Conservation (phyloP, 345 rosid genomes). For the Aquilaria yunnanensis region DNA sequence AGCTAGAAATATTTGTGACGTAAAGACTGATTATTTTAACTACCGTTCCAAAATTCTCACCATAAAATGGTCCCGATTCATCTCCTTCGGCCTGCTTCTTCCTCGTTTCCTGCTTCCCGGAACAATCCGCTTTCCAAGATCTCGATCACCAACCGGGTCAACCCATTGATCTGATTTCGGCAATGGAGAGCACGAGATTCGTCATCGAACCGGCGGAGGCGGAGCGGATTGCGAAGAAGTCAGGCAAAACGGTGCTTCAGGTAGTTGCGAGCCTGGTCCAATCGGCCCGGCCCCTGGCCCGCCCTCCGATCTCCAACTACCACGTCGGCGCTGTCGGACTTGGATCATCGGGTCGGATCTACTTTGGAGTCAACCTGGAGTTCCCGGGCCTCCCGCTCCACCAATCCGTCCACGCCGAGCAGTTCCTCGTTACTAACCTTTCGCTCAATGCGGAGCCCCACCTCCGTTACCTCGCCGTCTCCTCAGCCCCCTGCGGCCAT, state of each 20-base stretch:
- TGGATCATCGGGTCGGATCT: constrained; percentile 87
- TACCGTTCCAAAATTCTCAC: background rate
- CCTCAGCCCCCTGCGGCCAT: constrained; percentile 97
- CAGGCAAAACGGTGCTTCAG: constrained; percentile 40
- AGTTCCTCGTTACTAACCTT: constrained; percentile 87
- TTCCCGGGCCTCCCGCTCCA: constrained; percentile 92
- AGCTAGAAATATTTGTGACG: too few species aligned
- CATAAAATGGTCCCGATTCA: constrained; percentile 1
- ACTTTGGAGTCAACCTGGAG: constrained; percentile 78
- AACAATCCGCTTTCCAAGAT: background rate
- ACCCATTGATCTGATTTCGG: constrained; percentile 6
- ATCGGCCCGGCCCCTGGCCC: constrained; percentile 58
- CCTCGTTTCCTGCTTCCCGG: background rate
- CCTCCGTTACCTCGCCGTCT: constrained; percentile 63
- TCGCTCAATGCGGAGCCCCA: constrained; percentile 51
- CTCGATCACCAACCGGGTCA: constrained; percentile 17
- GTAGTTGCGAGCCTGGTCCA: constrained; percentile 69
- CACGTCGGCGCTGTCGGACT: constrained; percentile 78
- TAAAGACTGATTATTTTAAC: too few species aligned
- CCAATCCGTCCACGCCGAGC: constrained; percentile 94
- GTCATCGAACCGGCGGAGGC: constrained; percentile 64
- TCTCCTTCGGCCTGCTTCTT: background rate
- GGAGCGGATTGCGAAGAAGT: constrained; percentile 54
- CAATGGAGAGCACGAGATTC: constrained; percentile 53
- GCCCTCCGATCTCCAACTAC: constrained; percentile 79